phyloP scores from a whole-genome alignment of 345 rosid species.

The Boechera stricta region DNA sequence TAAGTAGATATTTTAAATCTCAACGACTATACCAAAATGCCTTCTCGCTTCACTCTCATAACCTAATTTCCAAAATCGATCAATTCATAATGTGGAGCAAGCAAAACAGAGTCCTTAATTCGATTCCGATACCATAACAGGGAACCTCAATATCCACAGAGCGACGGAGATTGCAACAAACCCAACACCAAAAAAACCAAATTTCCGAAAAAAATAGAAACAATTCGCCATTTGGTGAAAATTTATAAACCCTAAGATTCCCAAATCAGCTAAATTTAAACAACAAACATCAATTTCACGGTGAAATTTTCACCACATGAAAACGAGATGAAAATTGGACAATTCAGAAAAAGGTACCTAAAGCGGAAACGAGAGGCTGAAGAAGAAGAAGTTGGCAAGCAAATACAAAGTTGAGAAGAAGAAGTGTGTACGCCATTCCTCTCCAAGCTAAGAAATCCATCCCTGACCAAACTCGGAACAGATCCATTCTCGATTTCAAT shows the following conservation, averaged over 20 bases:
- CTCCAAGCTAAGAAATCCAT: conserved; percentile 78
- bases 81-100: conserved; percentile 12
- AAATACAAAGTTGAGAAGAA: conserved; percentile 76
- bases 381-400: conserved; percentile 85
- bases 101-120: conserved; percentile 18
- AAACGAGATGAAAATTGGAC: neutral
- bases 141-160: neutral
- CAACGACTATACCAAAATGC: neutral
- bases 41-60: conserved; percentile 33
- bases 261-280: conserved; percentile 31
- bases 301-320: neutral
- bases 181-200: conserved; percentile 8
- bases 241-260: neutral
- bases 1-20: neutral
- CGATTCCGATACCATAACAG: conserved; percentile 10
- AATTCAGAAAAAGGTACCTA: conserved; percentile 46
- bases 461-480: conserved; percentile 47
- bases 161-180: neutral
- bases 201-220: neutral
- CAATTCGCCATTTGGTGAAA: neutral
- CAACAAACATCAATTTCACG: neutral
- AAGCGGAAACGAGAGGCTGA: conserved; percentile 92
- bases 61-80: neutral
- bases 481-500: conserved; percentile 48
- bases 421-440: conserved; percentile 61